Percentiles rank a stretch among this genome's conserved stretches.
These are phyloP conservation scores for Sporopachydermia cereana DNA, from an alignment of 1,139 yeast genomes.

Conservation along the genomic window DNA sequence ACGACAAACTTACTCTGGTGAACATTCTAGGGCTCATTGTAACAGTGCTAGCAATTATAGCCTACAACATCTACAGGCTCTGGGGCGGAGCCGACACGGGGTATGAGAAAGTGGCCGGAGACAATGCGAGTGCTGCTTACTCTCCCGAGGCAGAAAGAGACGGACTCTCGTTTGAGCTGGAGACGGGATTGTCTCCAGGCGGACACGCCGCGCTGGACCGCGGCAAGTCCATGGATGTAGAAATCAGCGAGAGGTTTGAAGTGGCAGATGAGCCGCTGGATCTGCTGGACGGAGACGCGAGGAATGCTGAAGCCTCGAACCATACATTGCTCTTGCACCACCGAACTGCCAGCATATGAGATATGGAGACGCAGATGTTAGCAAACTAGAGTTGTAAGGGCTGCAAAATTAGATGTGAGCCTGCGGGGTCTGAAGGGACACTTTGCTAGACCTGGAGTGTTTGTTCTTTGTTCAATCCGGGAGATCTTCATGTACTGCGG, in stretches of 20 bases:
- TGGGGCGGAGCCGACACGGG: background rate
- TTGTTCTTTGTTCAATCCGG: too few relatives aligned
- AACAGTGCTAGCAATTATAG: constrained; percentile 66
- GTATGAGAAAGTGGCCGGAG: background rate
- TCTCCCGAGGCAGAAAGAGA: background rate
- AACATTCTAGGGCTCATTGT: constrained; percentile 67
- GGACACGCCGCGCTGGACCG: background rate
- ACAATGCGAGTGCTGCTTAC: background rate
- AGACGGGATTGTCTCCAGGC: too few relatives aligned
- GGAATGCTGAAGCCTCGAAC: too few relatives aligned
- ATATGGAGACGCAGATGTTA: background rate
- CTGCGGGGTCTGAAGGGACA: too few relatives aligned
- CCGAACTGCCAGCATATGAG: background rate
- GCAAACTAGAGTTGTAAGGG: background rate
- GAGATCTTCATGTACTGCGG: too few relatives aligned
- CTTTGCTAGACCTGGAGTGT: too few relatives aligned
- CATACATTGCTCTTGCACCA: background rate
- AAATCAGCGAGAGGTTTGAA: background rate
- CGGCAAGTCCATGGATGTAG: background rate
- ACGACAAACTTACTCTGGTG: constrained; percentile 54
- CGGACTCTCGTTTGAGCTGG: constrained; percentile 10
- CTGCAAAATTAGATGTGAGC: too few relatives aligned
- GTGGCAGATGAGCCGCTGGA: background rate
- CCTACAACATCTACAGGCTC: constrained; percentile 43
- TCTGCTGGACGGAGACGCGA: background rate